phyloP scores from a whole-genome alignment of 306 rosid genomes.

The Castanospermum australe region DNA sequence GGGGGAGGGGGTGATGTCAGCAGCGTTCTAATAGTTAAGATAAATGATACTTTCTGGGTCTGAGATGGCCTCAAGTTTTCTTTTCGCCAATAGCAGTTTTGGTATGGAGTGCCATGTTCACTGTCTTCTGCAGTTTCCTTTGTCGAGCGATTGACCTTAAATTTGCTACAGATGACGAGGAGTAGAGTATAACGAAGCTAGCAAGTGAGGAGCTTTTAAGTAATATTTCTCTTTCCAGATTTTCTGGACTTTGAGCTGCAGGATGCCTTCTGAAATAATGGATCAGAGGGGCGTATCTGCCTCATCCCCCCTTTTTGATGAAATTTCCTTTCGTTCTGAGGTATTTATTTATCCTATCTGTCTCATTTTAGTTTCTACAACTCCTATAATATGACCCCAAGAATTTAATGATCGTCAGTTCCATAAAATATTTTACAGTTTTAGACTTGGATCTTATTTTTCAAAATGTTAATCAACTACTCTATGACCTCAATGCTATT shows the following conservation, averaged over 20 bases:
- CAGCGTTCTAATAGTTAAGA: background rate
- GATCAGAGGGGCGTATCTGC: slow-evolving; percentile 60
- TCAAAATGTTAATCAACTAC: background rate
- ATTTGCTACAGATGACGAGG: slow-evolving; percentile 34
- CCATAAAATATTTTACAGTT: background rate
- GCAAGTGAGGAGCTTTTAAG: slow-evolving; percentile 24
- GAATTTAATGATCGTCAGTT: slow-evolving; percentile 16
- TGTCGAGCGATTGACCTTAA: slow-evolving; percentile 13
- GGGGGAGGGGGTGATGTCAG: background rate
- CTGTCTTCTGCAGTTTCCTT: slow-evolving; percentile 11
- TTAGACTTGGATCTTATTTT: background rate
- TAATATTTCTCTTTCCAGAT: slow-evolving; percentile 5
- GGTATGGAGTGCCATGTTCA: background rate
- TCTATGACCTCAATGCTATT: background rate
- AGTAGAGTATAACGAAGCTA: slow-evolving; percentile 2
- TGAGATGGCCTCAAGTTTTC: background rate
- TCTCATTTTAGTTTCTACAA: background rate
- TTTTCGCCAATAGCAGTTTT: background rate
- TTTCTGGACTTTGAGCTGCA: slow-evolving; percentile 34
- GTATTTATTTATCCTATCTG: slow-evolving; percentile 26
- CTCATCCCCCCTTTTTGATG: slow-evolving; percentile 56
- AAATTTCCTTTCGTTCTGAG: slow-evolving; percentile 50
- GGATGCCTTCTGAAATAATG: slow-evolving; percentile 70
- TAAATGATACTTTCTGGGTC: background rate
- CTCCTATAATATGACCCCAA: background rate